phyloP scores from a whole-genome alignment of 805 yeast genomes.

The Ogataea ramenticola region DNA sequence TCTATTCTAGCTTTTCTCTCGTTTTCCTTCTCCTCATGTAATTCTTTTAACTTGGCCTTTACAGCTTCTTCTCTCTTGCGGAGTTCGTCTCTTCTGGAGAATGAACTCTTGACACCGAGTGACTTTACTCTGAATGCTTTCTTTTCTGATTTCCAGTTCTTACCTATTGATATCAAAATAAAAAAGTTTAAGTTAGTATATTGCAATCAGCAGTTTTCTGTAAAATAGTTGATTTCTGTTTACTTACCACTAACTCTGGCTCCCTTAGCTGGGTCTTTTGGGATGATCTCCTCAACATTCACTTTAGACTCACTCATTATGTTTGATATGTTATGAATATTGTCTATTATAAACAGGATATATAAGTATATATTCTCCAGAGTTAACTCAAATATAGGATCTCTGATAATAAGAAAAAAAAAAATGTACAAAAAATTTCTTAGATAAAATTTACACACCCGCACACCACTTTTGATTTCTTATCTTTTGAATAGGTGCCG shows the following conservation, averaged over 20 bases:
- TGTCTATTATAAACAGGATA: no score
- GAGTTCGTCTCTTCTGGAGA: slow-evolving; percentile 62
- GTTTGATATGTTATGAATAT: not conserved
- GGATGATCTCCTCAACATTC: not conserved
- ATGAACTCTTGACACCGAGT: slow-evolving; percentile 52
- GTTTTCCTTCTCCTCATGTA: slow-evolving; percentile 72
- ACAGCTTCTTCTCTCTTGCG: slow-evolving; percentile 57
- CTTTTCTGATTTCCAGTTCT: slow-evolving; percentile 65
- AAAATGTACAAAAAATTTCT: no score
- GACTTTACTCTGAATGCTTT: slow-evolving; percentile 60
- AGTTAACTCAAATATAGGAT: no score
- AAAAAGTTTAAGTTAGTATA: not conserved
- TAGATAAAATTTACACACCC: no score
- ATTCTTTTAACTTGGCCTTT: slow-evolving; percentile 60
- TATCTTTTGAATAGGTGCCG: no score
- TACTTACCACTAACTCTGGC: slow-evolving; percentile 2
- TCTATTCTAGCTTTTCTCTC: slow-evolving; percentile 46
- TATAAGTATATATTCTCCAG: no score
- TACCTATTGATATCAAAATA: slow-evolving; percentile 45
- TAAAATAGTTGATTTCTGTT: not conserved
- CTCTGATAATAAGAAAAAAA: no score
- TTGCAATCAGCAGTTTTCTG: no score
- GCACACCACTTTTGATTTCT: no score
- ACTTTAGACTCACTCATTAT: not conserved
- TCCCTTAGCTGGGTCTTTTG: not conserved